Evolutionary conservation across 2,329 filamentous ascomycete species (phyloP).

Genomic region (Rhynchosporium graminicola): DNA sequence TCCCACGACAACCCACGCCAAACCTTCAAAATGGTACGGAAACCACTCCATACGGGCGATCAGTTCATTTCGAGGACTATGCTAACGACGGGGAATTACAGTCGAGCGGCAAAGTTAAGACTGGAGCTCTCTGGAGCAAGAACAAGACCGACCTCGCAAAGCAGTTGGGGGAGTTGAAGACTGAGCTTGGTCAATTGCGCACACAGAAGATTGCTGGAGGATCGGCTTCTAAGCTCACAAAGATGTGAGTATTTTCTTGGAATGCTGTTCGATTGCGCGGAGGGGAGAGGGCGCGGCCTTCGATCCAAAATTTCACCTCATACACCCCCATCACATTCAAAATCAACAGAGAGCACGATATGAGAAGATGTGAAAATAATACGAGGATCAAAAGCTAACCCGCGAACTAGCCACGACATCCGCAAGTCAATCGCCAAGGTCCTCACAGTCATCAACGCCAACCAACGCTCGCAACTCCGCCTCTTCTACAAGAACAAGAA

Average conservation of each 20-base stretch:
- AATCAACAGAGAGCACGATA: neutral
- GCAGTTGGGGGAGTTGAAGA: constrained; percentile 93
- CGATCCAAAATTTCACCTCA: neutral
- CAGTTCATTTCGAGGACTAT: constrained; percentile 10
- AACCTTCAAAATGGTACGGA: constrained; percentile 42
- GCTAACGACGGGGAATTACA: constrained; percentile 44
- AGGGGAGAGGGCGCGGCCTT: neutral
- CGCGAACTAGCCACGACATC: constrained; percentile 78
- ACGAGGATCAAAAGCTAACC: constrained; percentile 11
- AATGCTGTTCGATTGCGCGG: too few species aligned
- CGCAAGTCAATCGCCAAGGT: constrained; percentile 99
- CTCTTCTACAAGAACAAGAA: constrained; percentile 99
- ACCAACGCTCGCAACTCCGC: constrained; percentile 96
- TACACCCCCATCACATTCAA: neutral
- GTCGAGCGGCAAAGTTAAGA: constrained; percentile 79
- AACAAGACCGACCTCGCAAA: constrained; percentile 97
- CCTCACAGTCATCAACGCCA: constrained; percentile 99
- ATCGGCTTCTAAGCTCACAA: constrained; percentile 92
- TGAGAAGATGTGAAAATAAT: neutral
- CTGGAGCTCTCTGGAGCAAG: constrained; percentile 96
- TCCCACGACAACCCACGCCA: constrained; percentile 32
- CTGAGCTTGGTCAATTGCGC: constrained; percentile 92
- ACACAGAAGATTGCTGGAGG: constrained; percentile 97
- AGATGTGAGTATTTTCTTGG: constrained; percentile 73
- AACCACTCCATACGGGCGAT: constrained; percentile 3